Conservation (phyloP, 2,329 filamentous ascomycete species). For the Neofusicoccum kwambonambiense region DNA sequence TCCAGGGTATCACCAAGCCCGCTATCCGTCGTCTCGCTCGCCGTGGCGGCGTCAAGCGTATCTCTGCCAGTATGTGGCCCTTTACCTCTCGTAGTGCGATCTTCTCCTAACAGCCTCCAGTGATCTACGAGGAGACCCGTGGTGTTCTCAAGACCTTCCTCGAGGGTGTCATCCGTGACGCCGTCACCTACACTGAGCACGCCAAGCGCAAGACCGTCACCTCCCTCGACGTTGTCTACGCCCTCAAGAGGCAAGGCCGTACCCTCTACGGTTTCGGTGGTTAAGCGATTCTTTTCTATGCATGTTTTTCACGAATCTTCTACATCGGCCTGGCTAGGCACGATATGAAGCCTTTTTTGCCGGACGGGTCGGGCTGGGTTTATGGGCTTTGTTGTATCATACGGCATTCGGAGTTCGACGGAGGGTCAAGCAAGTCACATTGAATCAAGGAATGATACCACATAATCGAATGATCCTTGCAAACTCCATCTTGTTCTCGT, state of each 20-base stretch:
- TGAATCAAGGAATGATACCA: conserved; percentile 19
- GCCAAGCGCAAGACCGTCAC: conserved; percentile 80
- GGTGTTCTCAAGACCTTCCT: conserved; percentile 78
- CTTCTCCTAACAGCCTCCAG: conserved; percentile 38
- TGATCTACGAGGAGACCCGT: conserved; percentile 79
- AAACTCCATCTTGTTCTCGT: neutral
- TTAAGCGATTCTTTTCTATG: conserved; percentile 51
- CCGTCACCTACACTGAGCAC: conserved; percentile 77
- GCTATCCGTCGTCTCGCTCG: conserved; percentile 55
- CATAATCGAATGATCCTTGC: conserved; percentile 15
- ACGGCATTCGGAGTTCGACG: conserved; percentile 17
- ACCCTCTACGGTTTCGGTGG: conserved; percentile 87
- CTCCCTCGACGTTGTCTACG: conserved; percentile 64
- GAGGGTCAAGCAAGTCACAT: conserved; percentile 18
- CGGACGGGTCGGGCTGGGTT: conserved; percentile 17
- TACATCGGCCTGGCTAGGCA: conserved; percentile 17
- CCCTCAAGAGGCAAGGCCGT: conserved; percentile 64
- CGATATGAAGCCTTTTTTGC: conserved; percentile 14
- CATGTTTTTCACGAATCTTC: conserved; percentile 19
- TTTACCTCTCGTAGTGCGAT: neutral
- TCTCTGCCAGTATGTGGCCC: conserved; percentile 46
- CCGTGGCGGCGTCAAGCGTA: conserved; percentile 56
- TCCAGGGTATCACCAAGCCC: conserved; percentile 56
- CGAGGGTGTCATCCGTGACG: conserved; percentile 72
- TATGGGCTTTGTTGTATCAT: conserved; percentile 19